phyloP scores from a whole-genome alignment of 495 filamentous ascomycete genomes.

The Podospora comata region DNA sequence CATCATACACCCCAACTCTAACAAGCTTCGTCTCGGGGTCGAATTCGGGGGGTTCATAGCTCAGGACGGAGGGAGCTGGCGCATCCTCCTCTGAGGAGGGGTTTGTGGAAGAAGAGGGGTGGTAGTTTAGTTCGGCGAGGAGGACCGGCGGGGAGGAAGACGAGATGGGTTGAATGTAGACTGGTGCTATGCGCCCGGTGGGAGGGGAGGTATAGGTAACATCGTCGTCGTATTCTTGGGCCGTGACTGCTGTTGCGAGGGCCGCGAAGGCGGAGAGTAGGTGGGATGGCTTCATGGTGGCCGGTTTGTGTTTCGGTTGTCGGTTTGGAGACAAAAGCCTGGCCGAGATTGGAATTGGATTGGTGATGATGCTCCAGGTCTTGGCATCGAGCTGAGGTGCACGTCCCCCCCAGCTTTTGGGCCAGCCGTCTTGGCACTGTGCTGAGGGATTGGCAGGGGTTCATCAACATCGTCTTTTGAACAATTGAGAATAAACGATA shows the following conservation, averaged over 20 bases:
- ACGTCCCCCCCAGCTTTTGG: not conserved
- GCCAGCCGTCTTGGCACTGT: not conserved
- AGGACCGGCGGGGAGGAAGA: slow-evolving; percentile 33
- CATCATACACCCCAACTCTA: slow-evolving; percentile 50
- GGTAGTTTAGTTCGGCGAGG: slow-evolving; percentile 49
- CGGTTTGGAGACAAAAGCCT: not conserved
- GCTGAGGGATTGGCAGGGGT: not conserved
- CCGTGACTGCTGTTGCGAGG: slow-evolving; percentile 23
- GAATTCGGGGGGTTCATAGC: slow-evolving; percentile 50
- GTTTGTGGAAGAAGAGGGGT: slow-evolving; percentile 11
- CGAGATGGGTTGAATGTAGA: slow-evolving; percentile 47
- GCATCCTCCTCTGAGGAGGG: slow-evolving; percentile 4
- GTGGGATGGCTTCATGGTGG: slow-evolving; percentile 24
- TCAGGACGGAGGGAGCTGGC: slow-evolving; percentile 33
- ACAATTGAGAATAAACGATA: not conserved
- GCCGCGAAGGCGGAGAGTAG: slow-evolving; percentile 29
- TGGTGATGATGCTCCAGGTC: not conserved
- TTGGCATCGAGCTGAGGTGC: not conserved
- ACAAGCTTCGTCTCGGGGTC: slow-evolving; percentile 36
- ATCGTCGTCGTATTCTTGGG: slow-evolving; percentile 11
- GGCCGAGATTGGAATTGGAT: not conserved
- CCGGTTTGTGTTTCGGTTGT: not conserved
- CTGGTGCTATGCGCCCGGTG: slow-evolving; percentile 29
- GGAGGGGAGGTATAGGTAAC: not conserved
- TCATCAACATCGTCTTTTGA: not conserved